Conservation (phyloP, 2,329 filamentous ascomycete species). For the Neurospora sp. region DNA sequence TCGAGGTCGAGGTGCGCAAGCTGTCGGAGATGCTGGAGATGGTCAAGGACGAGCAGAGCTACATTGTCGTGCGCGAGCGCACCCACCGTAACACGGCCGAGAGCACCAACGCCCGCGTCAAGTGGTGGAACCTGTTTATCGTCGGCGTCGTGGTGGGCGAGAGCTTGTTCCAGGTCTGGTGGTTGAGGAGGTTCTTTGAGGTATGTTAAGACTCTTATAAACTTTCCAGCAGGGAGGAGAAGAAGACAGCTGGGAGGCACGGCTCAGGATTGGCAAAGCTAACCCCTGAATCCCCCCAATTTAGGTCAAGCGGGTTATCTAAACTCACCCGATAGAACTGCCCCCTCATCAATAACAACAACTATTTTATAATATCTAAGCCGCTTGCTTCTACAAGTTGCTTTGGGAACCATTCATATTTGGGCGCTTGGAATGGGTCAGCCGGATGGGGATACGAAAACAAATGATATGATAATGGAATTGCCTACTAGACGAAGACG, state of each 20-base stretch:
- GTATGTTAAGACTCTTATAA: constrained; percentile 56
- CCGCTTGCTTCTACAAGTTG: not conserved
- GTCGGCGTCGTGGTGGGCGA: constrained; percentile 80
- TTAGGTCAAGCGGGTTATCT: constrained; percentile 21
- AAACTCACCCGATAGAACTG: not conserved
- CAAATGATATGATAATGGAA: not conserved
- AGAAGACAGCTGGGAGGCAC: not conserved
- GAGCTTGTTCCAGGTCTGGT: constrained; percentile 98
- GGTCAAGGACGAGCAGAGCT: constrained; percentile 96
- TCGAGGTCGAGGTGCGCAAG: constrained; percentile 81
- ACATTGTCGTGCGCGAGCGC: constrained; percentile 90
- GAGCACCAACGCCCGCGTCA: constrained; percentile 93
- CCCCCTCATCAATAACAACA: not conserved
- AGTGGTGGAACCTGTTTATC: constrained; percentile 99
- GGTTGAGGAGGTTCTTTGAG: constrained; percentile 97
- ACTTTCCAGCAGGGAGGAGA: not conserved
- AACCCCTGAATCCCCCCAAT: not conserved
- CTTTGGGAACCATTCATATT: not conserved
- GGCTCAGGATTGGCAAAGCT: not conserved
- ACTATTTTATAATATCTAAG: constrained; percentile 2
- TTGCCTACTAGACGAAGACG: not conserved
- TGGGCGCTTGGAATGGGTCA: not conserved
- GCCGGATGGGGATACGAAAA: not conserved
- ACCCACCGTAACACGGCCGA: constrained; percentile 98
- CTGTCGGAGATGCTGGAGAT: constrained; percentile 79